Base-by-base conservation (phyloP, 2,329 filamentous ascomycete genomes). In the Pezicula rhizophila region DNA sequence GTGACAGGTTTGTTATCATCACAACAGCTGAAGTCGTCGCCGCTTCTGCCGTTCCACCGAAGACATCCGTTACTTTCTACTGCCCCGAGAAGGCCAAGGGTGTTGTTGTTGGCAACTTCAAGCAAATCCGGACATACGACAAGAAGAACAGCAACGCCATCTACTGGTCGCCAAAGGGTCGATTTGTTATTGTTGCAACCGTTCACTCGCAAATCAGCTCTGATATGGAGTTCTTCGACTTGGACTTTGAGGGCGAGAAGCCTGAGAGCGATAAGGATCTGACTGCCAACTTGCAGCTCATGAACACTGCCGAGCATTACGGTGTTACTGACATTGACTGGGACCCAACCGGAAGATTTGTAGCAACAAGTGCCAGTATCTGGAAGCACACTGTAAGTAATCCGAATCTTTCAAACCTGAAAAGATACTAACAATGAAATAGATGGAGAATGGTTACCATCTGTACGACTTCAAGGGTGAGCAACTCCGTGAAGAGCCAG, bases 61-160 rank as follows among this genome's bases (percentile, higher is more conserved):
- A 99, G 79, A 97, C 93, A 1, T 79, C 90, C 0, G 92, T 97
- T 17, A 81, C 89, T 31, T 99, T 99, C 80, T 99, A 96, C 77
- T 92, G 89, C 60, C 91, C 93, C 0, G 93, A 99, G 70, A 97
- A 96, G 77, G 74, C 81, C 63, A 99, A 97, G 80, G 89, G 79
- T 49, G 67, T 80, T 46, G 77, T 79, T 20, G 77, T 88, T 31
- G 93, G 93, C 56, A 96, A 95, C 77, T 99, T 97, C 80, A 95
- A 92, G 76, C 89, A 95, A 66, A 84, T 97, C 58, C 84, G 90
- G 55, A 97, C 91, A 8, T 77, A 96, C 48, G 93, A 99, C 63
- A 97, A 97, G 83, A 97, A 97, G 83, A 97, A 95, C 73, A 96
- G 87, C 80, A 99, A 99, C 66, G 91, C 89, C 57, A 99, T 99